Percentiles rank a stretch among this genome's conserved stretches.
Evolutionary conservation across 1,139 yeast genomes (phyloP).

Genomic region (Sugiyamaella neomexicana): DNA sequence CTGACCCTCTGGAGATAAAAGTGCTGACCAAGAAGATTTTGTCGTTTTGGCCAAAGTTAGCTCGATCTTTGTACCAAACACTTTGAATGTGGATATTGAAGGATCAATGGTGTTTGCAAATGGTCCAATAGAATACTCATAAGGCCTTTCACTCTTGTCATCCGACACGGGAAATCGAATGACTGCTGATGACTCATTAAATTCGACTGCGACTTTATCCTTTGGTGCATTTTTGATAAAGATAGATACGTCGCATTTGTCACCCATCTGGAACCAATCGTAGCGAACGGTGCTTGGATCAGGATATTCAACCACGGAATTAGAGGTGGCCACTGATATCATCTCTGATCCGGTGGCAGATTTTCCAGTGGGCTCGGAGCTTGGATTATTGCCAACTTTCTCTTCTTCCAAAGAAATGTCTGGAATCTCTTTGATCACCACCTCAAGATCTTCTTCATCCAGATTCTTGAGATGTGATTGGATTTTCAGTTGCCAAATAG

Average conservation of each 20-base stretch:
- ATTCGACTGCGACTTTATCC: constrained; percentile 45
- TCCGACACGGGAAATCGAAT: constrained; percentile 13
- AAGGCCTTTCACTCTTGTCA: background rate
- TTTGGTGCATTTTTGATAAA: constrained; percentile 66
- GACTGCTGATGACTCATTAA: constrained; percentile 33
- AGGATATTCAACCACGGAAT: constrained; percentile 12
- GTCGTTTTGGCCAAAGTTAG: constrained; percentile 46
- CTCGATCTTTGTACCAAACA: constrained; percentile 77
- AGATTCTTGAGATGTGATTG: constrained; percentile 16
- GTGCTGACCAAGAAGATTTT: constrained; percentile 2
- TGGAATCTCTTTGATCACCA: constrained; percentile 31
- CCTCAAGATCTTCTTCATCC: constrained; percentile 22
- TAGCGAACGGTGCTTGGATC: constrained; percentile 50
- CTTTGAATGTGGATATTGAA: constrained; percentile 47
- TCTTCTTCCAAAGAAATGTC: background rate
- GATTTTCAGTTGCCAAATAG: constrained; percentile 30
- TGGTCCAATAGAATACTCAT: constrained; percentile 50
- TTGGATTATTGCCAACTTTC: background rate
- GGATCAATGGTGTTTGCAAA: constrained; percentile 55
- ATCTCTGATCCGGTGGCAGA: background rate
- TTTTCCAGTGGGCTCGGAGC: background rate
- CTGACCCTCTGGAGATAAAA: constrained; percentile 13
- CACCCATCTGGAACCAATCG: constrained; percentile 77
- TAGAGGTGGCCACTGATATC: too few species aligned
- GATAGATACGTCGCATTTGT: constrained; percentile 62